Conservation (phyloP, 2,329 filamentous ascomycete species). For the Neopestalotiopsis sp. region DNA sequence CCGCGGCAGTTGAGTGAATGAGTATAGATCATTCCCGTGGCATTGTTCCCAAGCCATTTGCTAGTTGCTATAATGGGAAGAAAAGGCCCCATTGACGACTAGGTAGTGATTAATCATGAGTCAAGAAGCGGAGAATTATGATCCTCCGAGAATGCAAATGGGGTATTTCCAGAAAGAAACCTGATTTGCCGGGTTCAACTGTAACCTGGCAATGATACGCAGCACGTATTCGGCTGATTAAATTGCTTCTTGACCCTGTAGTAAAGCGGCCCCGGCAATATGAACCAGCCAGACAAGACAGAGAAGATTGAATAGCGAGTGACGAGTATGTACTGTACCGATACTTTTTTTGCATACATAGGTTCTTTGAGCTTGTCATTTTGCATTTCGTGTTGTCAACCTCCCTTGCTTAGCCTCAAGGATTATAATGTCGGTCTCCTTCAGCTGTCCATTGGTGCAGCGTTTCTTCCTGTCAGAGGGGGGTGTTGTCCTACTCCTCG, state of each 20-base stretch:
- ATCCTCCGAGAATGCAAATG: neutral
- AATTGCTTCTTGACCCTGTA: neutral
- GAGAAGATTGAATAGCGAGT: neutral
- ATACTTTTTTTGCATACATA: neutral
- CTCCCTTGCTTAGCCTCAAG: neutral
- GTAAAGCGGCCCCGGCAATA: neutral
- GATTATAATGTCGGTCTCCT: neutral
- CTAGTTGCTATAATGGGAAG: neutral
- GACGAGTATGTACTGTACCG: neutral
- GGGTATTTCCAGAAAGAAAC: neutral
- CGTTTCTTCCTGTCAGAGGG: neutral
- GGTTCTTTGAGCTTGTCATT: neutral
- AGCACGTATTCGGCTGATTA: constrained; percentile 1
- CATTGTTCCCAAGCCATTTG: neutral
- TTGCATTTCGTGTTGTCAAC: neutral
- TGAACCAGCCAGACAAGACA: neutral
- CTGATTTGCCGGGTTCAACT: neutral
- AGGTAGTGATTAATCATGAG: neutral
- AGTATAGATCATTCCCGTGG: neutral
- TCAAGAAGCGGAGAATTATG: neutral
- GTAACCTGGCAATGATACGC: neutral
- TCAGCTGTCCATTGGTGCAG: neutral
- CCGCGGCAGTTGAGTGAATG: neutral
- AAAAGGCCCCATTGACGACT: neutral
- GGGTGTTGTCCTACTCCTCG: neutral